Conservation (phyloP, 1,284 basidiomycete species). For the Thelephora terrestris region DNA sequence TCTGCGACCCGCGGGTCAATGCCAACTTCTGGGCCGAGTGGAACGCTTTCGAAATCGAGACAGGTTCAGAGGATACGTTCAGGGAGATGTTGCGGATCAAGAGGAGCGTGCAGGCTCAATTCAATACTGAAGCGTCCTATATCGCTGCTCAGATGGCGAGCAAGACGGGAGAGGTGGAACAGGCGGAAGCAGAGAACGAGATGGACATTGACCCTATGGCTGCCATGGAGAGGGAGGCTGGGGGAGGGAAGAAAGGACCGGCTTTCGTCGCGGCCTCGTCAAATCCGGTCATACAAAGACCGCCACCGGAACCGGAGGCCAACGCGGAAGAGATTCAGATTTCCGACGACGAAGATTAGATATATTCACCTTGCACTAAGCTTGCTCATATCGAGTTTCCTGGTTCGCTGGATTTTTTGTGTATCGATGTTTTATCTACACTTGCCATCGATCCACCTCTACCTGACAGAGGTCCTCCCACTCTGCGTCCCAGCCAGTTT, state of each 20-base stretch:
- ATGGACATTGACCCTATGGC: slow-evolving; percentile 65
- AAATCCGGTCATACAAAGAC: slow-evolving; percentile 13
- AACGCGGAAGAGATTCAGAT: slow-evolving; percentile 81
- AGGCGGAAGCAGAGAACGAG: slow-evolving; percentile 37
- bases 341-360: slow-evolving; percentile 66
- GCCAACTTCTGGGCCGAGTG: slow-evolving; percentile 94
- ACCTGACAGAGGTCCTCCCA: slow-evolving; percentile 69
- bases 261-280: slow-evolving; percentile 28
- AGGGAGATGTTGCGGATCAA: slow-evolving; percentile 98
- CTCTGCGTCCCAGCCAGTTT: slow-evolving; percentile 52
- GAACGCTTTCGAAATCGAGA: slow-evolving; percentile 97
- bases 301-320: slow-evolving; percentile 24
- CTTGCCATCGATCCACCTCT: slow-evolving; percentile 65
- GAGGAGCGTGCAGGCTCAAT: slow-evolving; percentile 94
- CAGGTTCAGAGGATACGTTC: slow-evolving; percentile 97
- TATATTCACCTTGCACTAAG: slow-evolving; percentile 5
- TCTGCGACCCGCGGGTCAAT: slow-evolving; percentile 90
- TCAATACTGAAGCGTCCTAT: slow-evolving; percentile 93
- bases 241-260: slow-evolving; percentile 23
- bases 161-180: slow-evolving; percentile 33
- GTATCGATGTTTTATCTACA: slow-evolving; percentile 9
- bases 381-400: slow-evolving; percentile 3
- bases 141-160: slow-evolving; percentile 77
- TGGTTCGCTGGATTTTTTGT: background rate
- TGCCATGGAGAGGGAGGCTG: slow-evolving; percentile 38